Percentiles rank a stretch among this genome's conserved stretches.
Conservation (phyloP, 2,329 filamentous ascomycete species). For the Sporothrix pseudoabietina region DNA sequence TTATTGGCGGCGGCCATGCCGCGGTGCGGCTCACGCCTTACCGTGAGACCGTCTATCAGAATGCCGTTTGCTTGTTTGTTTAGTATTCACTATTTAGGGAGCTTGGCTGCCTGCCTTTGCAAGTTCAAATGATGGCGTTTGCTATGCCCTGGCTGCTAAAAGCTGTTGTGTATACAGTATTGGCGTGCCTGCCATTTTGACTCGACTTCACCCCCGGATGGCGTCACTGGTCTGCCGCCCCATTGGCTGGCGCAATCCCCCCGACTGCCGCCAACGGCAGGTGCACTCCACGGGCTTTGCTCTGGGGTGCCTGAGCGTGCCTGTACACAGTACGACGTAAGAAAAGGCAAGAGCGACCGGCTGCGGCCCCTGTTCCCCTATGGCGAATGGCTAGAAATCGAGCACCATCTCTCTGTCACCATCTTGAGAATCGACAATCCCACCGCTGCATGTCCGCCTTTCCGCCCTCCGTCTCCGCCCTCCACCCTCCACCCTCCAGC, state of each 20-base stretch:
- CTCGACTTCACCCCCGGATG: background rate
- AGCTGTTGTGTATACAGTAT: too few relatives aligned
- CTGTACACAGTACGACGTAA: too few relatives aligned
- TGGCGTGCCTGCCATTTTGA: background rate
- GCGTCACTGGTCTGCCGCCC: slow-evolving; percentile 23
- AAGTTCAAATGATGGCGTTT: background rate
- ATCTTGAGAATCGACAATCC: background rate
- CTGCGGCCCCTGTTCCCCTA: background rate
- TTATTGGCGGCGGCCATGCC: too few relatives aligned
- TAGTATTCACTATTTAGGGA: background rate
- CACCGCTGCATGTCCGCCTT: background rate
- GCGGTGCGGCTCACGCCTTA: background rate
- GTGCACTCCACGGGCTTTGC: slow-evolving; percentile 1
- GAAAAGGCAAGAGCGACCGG: slow-evolving; percentile 6
- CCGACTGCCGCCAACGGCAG: slow-evolving; percentile 19
- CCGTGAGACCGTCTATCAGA: background rate
- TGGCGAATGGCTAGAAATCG: background rate
- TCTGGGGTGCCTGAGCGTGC: background rate
- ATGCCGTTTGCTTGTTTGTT: background rate
- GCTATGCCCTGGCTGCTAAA: background rate
- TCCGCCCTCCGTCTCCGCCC: background rate
- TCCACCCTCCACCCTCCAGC: background rate
- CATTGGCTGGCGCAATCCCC: slow-evolving; percentile 23
- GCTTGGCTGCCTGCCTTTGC: background rate
- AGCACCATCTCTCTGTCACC: background rate